Evolutionary conservation across 148 eudicot genomes (phyloP).

Genomic region (Silene uniflora): DNA sequence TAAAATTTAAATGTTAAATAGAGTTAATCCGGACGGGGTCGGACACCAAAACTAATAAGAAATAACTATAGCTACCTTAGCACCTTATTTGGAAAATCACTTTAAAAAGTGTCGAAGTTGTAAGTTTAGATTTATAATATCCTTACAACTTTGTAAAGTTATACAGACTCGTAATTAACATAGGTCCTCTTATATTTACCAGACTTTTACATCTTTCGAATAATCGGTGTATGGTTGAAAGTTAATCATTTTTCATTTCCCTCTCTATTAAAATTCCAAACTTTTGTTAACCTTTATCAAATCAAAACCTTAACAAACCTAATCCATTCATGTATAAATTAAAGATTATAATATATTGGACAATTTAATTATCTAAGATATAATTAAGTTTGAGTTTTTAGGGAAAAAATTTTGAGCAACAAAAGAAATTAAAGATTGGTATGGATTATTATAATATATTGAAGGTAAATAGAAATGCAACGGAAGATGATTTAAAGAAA

Average conservation of each 20-base stretch:
- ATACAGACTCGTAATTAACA: not conserved
- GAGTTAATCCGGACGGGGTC: too few species aligned
- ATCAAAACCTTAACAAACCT: not conserved
- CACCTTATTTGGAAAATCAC: too few species aligned
- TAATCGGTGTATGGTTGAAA: not conserved
- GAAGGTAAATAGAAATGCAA: slow-evolving; percentile 53
- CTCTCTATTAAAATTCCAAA: not conserved
- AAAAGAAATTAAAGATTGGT: slow-evolving; percentile 35
- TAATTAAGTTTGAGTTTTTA: not conserved
- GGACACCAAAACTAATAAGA: too few species aligned
- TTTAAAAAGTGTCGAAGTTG: too few species aligned
- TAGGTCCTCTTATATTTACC: not conserved
- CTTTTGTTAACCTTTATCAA: not conserved
- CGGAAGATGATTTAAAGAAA: slow-evolving; percentile 78
- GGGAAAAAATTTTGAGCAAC: not conserved
- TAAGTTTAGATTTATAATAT: too few species aligned
- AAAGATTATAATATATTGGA: not conserved
- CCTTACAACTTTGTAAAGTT: too few species aligned
- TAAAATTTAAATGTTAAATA: too few species aligned
- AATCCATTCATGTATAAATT: not conserved
- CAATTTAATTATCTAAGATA: not conserved
- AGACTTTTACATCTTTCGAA: not conserved
- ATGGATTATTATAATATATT: slow-evolving; percentile 61
- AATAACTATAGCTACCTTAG: too few species aligned
- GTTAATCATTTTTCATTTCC: slow-evolving; percentile 1